A percentile compares a stretch with the other conserved stretches of the same genome.
These are phyloP conservation scores for Trichoderma semiorbis DNA, from an alignment of 2,329 filamentous ascomycete genomes.

Conservation along the genomic window DNA sequence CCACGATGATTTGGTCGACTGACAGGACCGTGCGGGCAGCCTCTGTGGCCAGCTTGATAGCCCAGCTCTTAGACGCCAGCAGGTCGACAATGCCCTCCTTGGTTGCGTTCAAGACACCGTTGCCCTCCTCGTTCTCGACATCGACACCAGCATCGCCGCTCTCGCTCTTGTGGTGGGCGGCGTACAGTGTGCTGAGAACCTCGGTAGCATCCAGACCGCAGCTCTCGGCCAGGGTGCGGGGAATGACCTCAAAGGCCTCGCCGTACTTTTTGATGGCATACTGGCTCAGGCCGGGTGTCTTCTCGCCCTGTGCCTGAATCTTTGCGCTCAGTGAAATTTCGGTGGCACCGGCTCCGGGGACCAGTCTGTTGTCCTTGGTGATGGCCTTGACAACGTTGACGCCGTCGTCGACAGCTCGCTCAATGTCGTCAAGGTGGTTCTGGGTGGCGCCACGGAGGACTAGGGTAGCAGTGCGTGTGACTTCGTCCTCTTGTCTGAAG, in stretches of 20 bases:
- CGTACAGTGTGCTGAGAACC: constrained; percentile 86
- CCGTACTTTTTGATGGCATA: constrained; percentile 97
- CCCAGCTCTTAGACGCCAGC: constrained; percentile 90
- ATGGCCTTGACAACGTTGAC: constrained; percentile 99
- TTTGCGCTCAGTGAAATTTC: constrained; percentile 92
- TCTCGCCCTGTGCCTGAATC: constrained; percentile 85
- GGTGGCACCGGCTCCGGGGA: constrained; percentile 90
- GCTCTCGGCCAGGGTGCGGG: constrained; percentile 88
- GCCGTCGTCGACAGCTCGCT: constrained; percentile 94
- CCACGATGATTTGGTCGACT: constrained; percentile 98
- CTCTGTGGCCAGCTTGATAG: constrained; percentile 94
- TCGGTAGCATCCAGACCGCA: constrained; percentile 97
- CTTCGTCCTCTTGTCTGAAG: constrained; percentile 92
- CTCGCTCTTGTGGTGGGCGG: constrained; percentile 84
- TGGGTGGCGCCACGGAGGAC: constrained; percentile 94
- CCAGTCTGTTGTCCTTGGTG: constrained; percentile 84
- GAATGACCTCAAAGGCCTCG: constrained; percentile 96
- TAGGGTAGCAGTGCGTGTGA: constrained; percentile 88
- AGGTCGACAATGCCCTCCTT: constrained; percentile 90
- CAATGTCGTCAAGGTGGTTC: constrained; percentile 95
- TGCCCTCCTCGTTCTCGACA: constrained; percentile 73
- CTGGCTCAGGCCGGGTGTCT: constrained; percentile 87
- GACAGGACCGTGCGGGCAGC: constrained; percentile 89
- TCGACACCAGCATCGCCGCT: constrained; percentile 92
- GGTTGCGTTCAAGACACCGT: constrained; percentile 79